Conservation (phyloP, 179 eudicot species). For the Gypsophila paniculata region DNA sequence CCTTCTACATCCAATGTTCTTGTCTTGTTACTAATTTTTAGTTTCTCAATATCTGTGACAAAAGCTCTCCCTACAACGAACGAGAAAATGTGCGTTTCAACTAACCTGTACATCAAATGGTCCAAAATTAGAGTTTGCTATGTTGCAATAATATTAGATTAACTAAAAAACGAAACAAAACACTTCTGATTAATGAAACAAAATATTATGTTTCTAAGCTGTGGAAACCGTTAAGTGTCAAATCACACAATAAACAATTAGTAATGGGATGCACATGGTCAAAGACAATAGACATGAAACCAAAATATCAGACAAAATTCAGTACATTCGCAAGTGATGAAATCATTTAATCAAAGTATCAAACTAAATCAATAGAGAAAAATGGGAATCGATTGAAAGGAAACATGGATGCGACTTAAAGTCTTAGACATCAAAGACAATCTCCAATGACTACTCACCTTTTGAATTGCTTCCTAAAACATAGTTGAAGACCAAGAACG, state of each 20-base stretch:
- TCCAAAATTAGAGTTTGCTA: conserved; percentile 19
- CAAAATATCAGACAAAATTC: conserved; percentile 1
- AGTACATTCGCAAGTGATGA: not conserved
- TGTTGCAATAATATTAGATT: not conserved
- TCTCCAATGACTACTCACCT: not conserved
- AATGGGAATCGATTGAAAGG: not conserved
- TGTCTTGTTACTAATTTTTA: conserved; percentile 78
- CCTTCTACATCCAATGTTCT: conserved; percentile 77
- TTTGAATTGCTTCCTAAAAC: not conserved
- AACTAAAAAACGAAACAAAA: not conserved
- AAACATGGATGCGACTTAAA: not conserved
- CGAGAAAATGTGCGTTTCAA: conserved; percentile 97
- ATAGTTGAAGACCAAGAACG: not conserved
- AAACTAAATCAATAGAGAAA: not conserved
- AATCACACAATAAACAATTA: not conserved
- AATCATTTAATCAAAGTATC: conserved; percentile 3
- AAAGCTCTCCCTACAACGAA: conserved; percentile 99
- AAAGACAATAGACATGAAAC: conserved; percentile 1
- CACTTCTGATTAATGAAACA: not conserved
- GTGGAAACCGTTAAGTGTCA: not conserved
- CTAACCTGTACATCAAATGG: conserved; percentile 66
- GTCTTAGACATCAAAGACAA: not conserved
- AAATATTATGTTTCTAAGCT: not conserved
- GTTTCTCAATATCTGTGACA: conserved; percentile 95
- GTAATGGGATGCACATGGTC: not conserved